Evolutionary conservation across 176 grass and related monocot genomes (phyloP).

Genomic region (Avena eriantha): DNA sequence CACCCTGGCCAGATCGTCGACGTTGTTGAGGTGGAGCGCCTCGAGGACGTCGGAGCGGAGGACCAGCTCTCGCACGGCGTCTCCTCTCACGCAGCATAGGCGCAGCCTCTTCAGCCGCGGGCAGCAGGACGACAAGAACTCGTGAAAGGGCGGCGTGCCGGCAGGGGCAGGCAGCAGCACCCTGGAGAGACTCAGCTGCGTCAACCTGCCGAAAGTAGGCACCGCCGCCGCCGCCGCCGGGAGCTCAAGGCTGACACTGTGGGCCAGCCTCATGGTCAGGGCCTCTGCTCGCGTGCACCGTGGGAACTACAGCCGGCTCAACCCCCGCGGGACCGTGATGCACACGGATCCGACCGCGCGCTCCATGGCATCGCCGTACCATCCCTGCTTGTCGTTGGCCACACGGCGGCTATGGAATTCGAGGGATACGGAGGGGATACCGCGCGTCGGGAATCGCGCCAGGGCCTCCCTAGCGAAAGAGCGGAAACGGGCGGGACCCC

Average conservation of each 20-base stretch:
- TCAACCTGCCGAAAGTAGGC: not conserved
- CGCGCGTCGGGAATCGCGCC: too few relatives aligned
- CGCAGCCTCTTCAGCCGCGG: conserved; percentile 17
- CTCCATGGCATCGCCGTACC: too few relatives aligned
- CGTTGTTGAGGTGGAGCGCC: not conserved
- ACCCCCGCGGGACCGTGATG: too few relatives aligned
- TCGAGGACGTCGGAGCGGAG: not conserved
- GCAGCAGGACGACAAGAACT: conserved; percentile 33
- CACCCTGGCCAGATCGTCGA: not conserved
- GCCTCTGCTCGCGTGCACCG: too few relatives aligned
- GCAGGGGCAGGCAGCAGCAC: not conserved
- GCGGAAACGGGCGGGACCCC: too few relatives aligned
- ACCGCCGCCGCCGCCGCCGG: not conserved
- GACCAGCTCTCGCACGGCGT: not conserved
- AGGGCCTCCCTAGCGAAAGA: too few relatives aligned
- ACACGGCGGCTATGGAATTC: too few relatives aligned
- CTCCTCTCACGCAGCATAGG: not conserved
- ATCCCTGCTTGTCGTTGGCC: too few relatives aligned
- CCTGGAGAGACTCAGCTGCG: not conserved
- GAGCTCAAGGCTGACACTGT: not conserved
- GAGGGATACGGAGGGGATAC: too few relatives aligned
- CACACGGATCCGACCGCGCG: too few relatives aligned
- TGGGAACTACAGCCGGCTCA: too few relatives aligned
- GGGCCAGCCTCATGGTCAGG: not conserved
- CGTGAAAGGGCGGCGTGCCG: not conserved